Percentiles rank a stretch among this genome's conserved stretches.
Evolutionary conservation across 371 early-diverging fungal species (phyloP).

Genomic region (Mortierella sp.): DNA sequence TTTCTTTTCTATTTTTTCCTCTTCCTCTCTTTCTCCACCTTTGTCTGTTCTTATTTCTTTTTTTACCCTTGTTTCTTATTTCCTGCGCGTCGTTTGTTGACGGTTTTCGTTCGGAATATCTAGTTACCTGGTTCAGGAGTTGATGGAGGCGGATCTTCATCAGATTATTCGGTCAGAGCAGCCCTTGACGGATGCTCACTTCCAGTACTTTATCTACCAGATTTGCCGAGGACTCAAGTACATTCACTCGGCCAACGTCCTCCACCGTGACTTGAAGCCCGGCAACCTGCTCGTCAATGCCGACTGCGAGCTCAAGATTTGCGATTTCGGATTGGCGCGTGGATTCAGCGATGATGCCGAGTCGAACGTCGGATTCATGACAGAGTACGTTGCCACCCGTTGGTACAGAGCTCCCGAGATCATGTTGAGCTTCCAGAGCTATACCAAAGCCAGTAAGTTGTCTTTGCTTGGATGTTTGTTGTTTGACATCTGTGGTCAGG

Average conservation of each 20-base stretch:
- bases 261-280: constrained; percentile 98
- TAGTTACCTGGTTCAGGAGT: constrained; percentile 88
- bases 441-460: constrained; percentile 93
- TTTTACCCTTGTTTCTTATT: background rate
- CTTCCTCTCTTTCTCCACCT: constrained; percentile 4
- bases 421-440: constrained; percentile 94
- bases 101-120: background rate
- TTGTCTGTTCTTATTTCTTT: background rate
- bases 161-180: constrained; percentile 98
- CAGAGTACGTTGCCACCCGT: constrained; percentile 97
- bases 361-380: constrained; percentile 92
- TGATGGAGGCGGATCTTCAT: constrained; percentile 99
- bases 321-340: constrained; percentile 96
- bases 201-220: constrained; percentile 98
- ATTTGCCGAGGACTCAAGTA: constrained; percentile 97
- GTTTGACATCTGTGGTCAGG: background rate
- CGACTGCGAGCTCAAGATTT: constrained; percentile 97
- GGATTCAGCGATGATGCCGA: constrained; percentile 89
- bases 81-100: background rate
- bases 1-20: constrained; percentile 14
- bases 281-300: constrained; percentile 97
- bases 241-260: constrained; percentile 98
- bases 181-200: constrained; percentile 96
- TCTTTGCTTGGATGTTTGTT: background rate
- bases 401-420: constrained; percentile 99